Base-by-base conservation (phyloP, 2,329 filamentous ascomycete genomes). In the Fusarium aywerte region DNA sequence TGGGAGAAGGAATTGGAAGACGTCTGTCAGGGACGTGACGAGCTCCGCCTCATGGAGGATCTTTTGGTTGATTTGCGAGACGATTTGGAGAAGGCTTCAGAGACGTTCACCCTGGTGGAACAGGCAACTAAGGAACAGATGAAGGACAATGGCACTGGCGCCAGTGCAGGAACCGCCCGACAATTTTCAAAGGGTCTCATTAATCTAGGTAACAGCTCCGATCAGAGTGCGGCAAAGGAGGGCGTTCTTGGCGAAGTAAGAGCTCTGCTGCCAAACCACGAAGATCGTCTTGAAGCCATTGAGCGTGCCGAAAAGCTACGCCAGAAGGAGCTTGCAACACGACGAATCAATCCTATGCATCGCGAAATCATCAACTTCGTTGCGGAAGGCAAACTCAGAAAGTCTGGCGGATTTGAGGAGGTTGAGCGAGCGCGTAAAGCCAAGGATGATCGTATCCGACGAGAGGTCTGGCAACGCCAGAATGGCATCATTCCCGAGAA, bases 81-180 rank as follows among this genome's bases (percentile, higher is more conserved):
- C 75, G 96, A 99, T 80, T 83, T 99, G 44, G 94, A 98, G 76
- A 97, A 98, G 81, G 94, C 95, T 2, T 89, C 90, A 1, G 91
- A 96, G 78, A 98, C 96, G 0, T 97, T 99, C 75, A 91, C 92
- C 23, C 87, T 99, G 1, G 96, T 99, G 16, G 96, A 99, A 79
- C 92, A 98, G 80, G 96, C 96, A 10, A 98, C 94, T n/a, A 97
- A 97, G 80, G 93, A 98, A 80, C 96, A 99, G 77, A 92, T 96
- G 79, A 92, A 96, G 76, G 90, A 91, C 62, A 86, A 82, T 45
- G 86, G 87, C 48, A 85, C 86, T 7, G 79, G 80, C 6, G 77
- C 78, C 36, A 82, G 83, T 47, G 80, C 81, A 12, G 82, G 80
- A 43, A 83, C 83, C 7, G 87, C 87, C 18, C 78, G 85, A 9